Evolutionary conservation across 2,329 filamentous ascomycete species (phyloP).

Genomic region (Chaetomiaceae sp.): DNA sequence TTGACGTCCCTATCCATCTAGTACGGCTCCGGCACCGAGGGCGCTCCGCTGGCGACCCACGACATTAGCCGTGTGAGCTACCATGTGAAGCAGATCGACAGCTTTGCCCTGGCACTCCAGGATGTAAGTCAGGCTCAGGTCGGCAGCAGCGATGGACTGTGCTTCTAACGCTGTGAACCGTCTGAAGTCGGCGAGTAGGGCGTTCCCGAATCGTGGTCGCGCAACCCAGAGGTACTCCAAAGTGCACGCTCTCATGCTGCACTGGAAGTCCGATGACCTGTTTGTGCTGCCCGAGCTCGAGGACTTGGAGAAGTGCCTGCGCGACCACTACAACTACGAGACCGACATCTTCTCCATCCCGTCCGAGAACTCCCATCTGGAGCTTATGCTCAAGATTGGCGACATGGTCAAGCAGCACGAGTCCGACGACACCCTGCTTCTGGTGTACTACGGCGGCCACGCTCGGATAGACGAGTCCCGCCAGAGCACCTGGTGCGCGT

Average conservation of each 20-base stretch:
- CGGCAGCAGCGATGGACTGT: neutral
- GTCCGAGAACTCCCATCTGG: conserved; percentile 51
- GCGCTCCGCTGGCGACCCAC: conserved; percentile 42
- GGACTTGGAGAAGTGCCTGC: conserved; percentile 48
- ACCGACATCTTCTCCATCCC: conserved; percentile 55
- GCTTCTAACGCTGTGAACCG: conserved; percentile 1
- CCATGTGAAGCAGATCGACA: conserved; percentile 50
- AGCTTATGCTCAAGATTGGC: conserved; percentile 51
- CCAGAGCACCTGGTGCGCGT: conserved; percentile 56
- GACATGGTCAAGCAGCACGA: conserved; percentile 53
- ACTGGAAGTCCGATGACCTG: conserved; percentile 53
- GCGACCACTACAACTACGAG: conserved; percentile 49
- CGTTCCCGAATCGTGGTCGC: conserved; percentile 50
- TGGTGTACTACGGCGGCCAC: conserved; percentile 56
- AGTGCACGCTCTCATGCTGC: conserved; percentile 48
- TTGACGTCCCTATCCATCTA: conserved; percentile 22
- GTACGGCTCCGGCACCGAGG: conserved; percentile 40
- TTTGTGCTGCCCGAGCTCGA: conserved; percentile 54
- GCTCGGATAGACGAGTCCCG: conserved; percentile 53
- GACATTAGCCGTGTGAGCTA: conserved; percentile 53
- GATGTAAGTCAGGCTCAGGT: conserved; percentile 37
- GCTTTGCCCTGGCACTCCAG: conserved; percentile 49
- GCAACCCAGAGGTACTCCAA: conserved; percentile 49
- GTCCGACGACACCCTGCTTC: conserved; percentile 48
- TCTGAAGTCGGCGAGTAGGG: conserved; percentile 45